Percentiles rank a stretch among this genome's conserved stretches.
Evolutionary conservation across 495 filamentous ascomycete genomes (phyloP).

Genomic region (Xylaria castorea): DNA sequence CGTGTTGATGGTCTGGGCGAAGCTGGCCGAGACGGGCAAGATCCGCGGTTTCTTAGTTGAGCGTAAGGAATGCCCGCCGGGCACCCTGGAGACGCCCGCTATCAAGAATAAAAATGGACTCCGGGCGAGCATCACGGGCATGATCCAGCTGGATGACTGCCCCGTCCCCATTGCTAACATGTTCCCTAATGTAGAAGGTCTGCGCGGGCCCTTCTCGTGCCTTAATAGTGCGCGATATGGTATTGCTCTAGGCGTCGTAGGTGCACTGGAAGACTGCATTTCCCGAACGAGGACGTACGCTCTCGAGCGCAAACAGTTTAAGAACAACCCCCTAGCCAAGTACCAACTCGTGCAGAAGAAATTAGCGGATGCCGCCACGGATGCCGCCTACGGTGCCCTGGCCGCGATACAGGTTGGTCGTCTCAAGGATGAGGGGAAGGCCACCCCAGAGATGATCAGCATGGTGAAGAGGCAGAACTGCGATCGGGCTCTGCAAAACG

Average conservation of each 20-base stretch:
- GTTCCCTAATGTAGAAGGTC: slow-evolving; percentile 89
- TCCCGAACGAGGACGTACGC: slow-evolving; percentile 81
- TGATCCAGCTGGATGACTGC: slow-evolving; percentile 94
- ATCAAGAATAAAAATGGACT: slow-evolving; percentile 97
- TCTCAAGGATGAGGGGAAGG: slow-evolving; percentile 88
- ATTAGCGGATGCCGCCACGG: slow-evolving; percentile 87
- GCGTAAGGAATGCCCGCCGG: slow-evolving; percentile 77
- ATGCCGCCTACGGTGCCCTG: slow-evolving; percentile 86
- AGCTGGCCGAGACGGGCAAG: slow-evolving; percentile 86
- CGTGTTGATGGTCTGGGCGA: slow-evolving; percentile 92
- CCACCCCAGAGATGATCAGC: slow-evolving; percentile 94
- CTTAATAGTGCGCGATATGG: slow-evolving; percentile 92
- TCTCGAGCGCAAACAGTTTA: slow-evolving; percentile 94
- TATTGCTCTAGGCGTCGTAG: slow-evolving; percentile 92
- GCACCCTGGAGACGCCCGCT: slow-evolving; percentile 87
- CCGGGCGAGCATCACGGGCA: slow-evolving; percentile 91
- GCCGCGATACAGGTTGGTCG: slow-evolving; percentile 89
- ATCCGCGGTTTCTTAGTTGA: slow-evolving; percentile 95
- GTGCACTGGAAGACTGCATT: slow-evolving; percentile 91
- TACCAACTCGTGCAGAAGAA: slow-evolving; percentile 99
- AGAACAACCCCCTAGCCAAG: slow-evolving; percentile 91
- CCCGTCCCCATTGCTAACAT: slow-evolving; percentile 91
- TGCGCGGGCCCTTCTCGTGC: slow-evolving; percentile 90
- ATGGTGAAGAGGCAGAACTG: slow-evolving; percentile 99
- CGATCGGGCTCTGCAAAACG: slow-evolving; percentile 82